Evolutionary conservation across 306 rosid species (phyloP), one percentile per base, ranked within the genome.

Genomic region (Rosa lucieae): DNA sequence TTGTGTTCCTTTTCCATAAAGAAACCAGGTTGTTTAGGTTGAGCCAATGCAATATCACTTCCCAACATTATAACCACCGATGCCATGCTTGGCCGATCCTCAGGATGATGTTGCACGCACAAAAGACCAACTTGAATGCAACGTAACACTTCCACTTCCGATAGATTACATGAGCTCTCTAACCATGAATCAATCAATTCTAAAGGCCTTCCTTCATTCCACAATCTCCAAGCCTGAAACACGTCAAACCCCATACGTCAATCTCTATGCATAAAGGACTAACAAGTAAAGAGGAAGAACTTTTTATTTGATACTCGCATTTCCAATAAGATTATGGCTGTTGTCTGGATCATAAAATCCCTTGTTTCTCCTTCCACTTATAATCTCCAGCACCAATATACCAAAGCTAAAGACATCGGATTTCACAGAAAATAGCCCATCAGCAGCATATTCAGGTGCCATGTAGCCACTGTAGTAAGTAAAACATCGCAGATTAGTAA

Each of bases 331-430:
- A 66, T 82, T 87, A 70, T 78, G 83, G 59, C 65, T 63, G 21
- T 72, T 65, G 77, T 83, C 40, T 18, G 81, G 80, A 66, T 78
- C 70, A 32, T 23, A 82, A 47, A 82, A 86, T 3, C 85, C 88
- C 42, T 77, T 80, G 8, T 70, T 91, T 78, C 76, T 89, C 51
- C 72, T 83, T 53, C 97, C 97, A 53, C 26, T 23, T 23, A 23
- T 23, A 23, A 23, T 81, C 86, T 91, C 96, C 70, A 88, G 48
- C 73, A 88, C 6, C 52, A 89, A 67, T 10, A 88, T 89, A 1
- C 97, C 89, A 29, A 91, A 89, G 77, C 96, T 89, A 29, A 87
- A 89, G 40, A 85, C 89, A 51, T 87, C 88, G 0, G 91, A 89
- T 65, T 89, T 91, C 18, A 84, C 65, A 0, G 92, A 91, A 59